Conservation (phyloP, 139 green algal genomes). For the Eudorina sp. region DNA sequence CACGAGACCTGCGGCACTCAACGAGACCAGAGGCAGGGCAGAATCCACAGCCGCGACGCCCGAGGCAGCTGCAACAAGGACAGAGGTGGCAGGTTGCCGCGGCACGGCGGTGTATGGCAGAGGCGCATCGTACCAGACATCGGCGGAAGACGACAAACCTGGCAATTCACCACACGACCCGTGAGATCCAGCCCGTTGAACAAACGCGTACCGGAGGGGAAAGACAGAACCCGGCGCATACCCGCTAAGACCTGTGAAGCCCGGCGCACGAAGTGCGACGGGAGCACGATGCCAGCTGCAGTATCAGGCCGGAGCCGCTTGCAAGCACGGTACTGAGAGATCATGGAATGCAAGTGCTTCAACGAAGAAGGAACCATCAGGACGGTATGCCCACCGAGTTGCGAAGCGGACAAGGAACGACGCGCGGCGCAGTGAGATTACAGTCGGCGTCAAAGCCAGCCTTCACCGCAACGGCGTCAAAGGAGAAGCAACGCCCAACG, state of each 20-base stretch:
- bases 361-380: neutral
- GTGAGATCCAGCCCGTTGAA: neutral
- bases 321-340: neutral
- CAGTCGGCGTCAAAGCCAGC: neutral
- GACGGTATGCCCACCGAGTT: neutral
- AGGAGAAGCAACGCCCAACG: neutral
- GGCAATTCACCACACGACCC: neutral
- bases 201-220: neutral
- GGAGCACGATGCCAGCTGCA: neutral
- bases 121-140: slow-evolving; percentile 1
- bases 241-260: neutral
- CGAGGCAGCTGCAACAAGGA: neutral
- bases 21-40: neutral
- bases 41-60: neutral
- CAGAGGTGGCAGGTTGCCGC: too few relatives aligned
- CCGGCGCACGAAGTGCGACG: neutral
- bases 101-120: neutral
- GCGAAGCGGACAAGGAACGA: neutral
- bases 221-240: neutral
- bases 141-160: neutral
- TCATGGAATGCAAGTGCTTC: neutral
- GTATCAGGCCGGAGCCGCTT: neutral
- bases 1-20: neutral
- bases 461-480: neutral
- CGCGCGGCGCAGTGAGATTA: neutral